These are phyloP conservation scores for Neurospora tetraspora DNA, from an alignment of 495 filamentous ascomycete genomes.

Conservation along the genomic window DNA sequence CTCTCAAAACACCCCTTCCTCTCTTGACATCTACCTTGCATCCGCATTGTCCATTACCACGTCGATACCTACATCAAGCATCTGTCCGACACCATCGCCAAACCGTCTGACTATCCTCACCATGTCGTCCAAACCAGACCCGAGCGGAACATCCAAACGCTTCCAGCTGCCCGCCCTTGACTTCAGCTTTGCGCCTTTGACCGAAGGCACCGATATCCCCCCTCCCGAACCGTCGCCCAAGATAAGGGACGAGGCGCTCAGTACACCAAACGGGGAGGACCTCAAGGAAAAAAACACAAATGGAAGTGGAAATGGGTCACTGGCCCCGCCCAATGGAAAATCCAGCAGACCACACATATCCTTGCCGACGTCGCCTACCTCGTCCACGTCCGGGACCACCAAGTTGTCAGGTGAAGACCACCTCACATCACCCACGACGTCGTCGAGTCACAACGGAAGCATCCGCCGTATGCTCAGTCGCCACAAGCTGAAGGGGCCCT, in stretches of 20 bases:
- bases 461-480: conserved; percentile 38
- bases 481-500: conserved; percentile 33
- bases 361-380: conserved; percentile 19
- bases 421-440: conserved; percentile 30
- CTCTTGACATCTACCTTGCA: not conserved
- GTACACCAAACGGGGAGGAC: conserved; percentile 17
- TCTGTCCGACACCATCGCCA: not conserved
- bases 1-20: not conserved
- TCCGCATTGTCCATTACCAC: not conserved
- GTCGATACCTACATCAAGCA: not conserved
- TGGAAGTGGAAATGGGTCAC: not conserved
- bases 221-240: conserved; percentile 41
- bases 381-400: conserved; percentile 20
- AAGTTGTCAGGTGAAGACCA: conserved; percentile 34
- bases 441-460: conserved; percentile 33
- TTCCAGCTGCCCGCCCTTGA: conserved; percentile 46
- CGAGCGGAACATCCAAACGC: conserved; percentile 22
- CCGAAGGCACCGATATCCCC: conserved; percentile 48
- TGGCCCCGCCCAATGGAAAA: conserved; percentile 25
- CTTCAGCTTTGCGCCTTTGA: conserved; percentile 41
- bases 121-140: conserved; percentile 20
- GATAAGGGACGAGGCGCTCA: conserved; percentile 31
- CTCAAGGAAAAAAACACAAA: conserved; percentile 1
- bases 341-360: conserved; percentile 15
- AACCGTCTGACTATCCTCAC: not conserved